A percentile compares a stretch with the other conserved stretches of the same genome.
phyloP scores from a whole-genome alignment of 345 rosid species.

The Rhodamnia rubescens region DNA sequence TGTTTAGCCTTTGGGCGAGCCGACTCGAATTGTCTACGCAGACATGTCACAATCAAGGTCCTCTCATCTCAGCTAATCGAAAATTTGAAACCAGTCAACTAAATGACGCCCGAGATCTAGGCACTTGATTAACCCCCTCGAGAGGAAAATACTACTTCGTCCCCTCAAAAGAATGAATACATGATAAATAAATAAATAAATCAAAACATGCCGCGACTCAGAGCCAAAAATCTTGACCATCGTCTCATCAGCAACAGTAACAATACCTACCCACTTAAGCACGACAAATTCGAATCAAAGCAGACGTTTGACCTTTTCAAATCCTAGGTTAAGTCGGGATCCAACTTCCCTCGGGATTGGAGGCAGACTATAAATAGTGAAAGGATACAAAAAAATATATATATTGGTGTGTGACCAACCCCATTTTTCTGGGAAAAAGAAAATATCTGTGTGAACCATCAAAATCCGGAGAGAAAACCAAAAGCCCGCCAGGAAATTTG shows the following conservation, averaged over 20 bases:
- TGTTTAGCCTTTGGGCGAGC: neutral
- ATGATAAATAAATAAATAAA: too few relatives aligned
- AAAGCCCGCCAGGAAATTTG: neutral
- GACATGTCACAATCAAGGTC: neutral
- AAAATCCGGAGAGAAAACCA: neutral
- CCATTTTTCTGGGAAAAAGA: neutral
- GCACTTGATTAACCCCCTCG: neutral
- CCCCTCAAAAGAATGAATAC: neutral
- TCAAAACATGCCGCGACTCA: neutral
- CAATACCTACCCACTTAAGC: neutral
- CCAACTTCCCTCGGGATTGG: neutral
- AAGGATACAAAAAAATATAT: neutral
- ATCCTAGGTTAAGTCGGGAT: neutral
- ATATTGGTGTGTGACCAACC: neutral
- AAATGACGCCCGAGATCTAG: neutral
- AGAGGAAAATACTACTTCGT: neutral
- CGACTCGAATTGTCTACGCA: neutral
- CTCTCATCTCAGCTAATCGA: neutral
- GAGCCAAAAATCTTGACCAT: neutral
- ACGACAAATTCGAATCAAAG: neutral
- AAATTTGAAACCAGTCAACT: neutral
- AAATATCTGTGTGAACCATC: neutral
- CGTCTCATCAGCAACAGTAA: neutral
- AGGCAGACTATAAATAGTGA: neutral
- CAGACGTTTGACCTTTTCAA: neutral